A percentile compares a stretch with the other conserved stretches of the same genome.
Evolutionary conservation across 2,329 filamentous ascomycete genomes (phyloP).

Genomic region (Magnaporthiopsis poae): DNA sequence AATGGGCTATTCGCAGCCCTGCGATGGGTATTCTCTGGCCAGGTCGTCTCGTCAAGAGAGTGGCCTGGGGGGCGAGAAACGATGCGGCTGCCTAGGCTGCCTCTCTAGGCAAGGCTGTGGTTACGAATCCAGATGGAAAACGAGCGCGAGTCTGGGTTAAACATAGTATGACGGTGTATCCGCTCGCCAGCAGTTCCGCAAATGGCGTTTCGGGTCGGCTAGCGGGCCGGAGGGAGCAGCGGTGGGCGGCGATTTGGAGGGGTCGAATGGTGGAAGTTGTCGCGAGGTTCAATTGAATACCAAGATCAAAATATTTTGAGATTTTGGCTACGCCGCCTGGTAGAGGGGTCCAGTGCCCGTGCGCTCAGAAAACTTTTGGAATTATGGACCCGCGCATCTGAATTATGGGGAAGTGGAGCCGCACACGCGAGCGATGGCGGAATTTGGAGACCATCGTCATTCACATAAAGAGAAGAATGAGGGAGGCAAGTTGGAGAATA

Average conservation of each 20-base stretch:
- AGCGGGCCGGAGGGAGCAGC: neutral
- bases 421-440: neutral
- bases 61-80: neutral
- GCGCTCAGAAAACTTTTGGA: neutral
- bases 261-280: neutral
- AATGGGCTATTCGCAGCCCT: neutral
- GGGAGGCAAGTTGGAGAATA: neutral
- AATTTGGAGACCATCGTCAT: neutral
- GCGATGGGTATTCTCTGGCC: neutral
- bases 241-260: neutral
- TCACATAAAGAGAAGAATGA: neutral
- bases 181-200: neutral
- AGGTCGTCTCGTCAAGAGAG: neutral
- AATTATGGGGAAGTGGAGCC: neutral
- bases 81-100: neutral
- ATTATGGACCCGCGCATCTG: neutral
- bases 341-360: neutral
- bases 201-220: neutral
- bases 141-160: neutral
- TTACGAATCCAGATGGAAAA: neutral
- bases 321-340: neutral
- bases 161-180: neutral
- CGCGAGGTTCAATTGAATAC: neutral
- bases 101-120: slow-evolving; percentile 4
- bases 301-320: neutral